Base-by-base conservation (phyloP, 169 alveolate species). In the Eimeria praecox region DNA sequence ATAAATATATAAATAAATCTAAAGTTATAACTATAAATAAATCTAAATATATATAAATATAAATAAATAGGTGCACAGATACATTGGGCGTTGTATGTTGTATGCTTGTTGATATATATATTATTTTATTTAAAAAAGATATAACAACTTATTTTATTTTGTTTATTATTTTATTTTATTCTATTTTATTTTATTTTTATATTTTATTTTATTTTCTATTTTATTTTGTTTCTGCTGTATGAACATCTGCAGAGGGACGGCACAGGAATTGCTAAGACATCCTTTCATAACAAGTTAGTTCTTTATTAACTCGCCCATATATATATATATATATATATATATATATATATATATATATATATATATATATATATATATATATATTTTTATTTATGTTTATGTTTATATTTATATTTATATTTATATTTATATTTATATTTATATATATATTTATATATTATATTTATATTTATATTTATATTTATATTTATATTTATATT, bases 1-100 rank as follows among this genome's bases (percentile, higher is more conserved):
- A 49, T 49, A 33, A 30, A 24, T 73, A 8, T 49, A 98, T 27
- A 94, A 96, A 42, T 91, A 96, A 77, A 95, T 99, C 82, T 91
- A 30, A 10, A 38, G 27, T 5, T 24, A 49, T 49, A 49, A 8
- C 5, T 49, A 49, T 49, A 49, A 8, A 49, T 5, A 49, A 5
- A 49, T 30, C 5, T 49, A 49, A 8, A 49, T 49, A 49, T 73
- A 33, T 38, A n/a, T 33, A 49, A 42, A 33, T 73, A 24, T 73
- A 8, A 42, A 10, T n/a, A n/a, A n/a, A n/a, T n/a, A n/a, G n/a
- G n/a, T n/a, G n/a, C n/a, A n/a, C n/a, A n/a, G n/a, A n/a, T n/a
- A n/a, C n/a, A n/a, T n/a, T n/a, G n/a, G n/a, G n/a, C n/a, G 85
- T 0, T 10, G 49, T 33, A 8, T 30, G 22, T 73, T 49, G 56